A percentile compares a stretch with the other conserved stretches of the same genome.
These are phyloP conservation scores for Cantharellus anzutake DNA, from an alignment of 768 basidiomycete genomes.

Conservation along the genomic window DNA sequence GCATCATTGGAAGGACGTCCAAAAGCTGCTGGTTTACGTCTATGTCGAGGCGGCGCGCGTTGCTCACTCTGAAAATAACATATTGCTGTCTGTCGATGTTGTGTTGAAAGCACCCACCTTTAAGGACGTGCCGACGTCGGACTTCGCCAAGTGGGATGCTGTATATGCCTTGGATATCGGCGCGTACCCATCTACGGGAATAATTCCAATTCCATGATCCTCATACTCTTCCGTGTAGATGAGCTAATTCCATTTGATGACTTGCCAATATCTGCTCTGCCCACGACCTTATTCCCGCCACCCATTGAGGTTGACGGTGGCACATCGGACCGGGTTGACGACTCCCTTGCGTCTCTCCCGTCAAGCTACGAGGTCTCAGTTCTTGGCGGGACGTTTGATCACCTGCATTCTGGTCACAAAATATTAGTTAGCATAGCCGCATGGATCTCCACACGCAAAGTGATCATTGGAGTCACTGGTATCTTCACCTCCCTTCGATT, in stretches of 20 bases:
- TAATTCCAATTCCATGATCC: slow-evolving; percentile 2
- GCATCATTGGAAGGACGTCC: slow-evolving; percentile 40
- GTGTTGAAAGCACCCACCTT: slow-evolving; percentile 33
- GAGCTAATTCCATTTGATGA: neutral
- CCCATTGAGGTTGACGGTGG: neutral
- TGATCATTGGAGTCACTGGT: slow-evolving; percentile 87
- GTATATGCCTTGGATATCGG: slow-evolving; percentile 28
- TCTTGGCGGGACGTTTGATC: slow-evolving; percentile 94
- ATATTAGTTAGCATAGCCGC: slow-evolving; percentile 86
- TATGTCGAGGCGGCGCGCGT: slow-evolving; percentile 74
- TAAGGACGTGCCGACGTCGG: slow-evolving; percentile 23
- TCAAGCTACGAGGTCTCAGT: slow-evolving; percentile 44
- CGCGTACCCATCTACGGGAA: slow-evolving; percentile 9
- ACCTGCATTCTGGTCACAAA: slow-evolving; percentile 93
- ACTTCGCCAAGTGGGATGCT: slow-evolving; percentile 18
- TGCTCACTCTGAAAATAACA: slow-evolving; percentile 43
- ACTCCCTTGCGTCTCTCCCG: neutral
- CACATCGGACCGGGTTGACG: neutral
- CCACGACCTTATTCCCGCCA: neutral
- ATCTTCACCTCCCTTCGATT: neutral
- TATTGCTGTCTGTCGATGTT: slow-evolving; percentile 64
- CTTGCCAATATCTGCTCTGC: neutral
- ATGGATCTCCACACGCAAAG: slow-evolving; percentile 56
- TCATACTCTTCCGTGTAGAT: neutral
- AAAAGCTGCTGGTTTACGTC: slow-evolving; percentile 58